Conservation (phyloP, 306 rosid species). For the Cucurbita pepo region DNA sequence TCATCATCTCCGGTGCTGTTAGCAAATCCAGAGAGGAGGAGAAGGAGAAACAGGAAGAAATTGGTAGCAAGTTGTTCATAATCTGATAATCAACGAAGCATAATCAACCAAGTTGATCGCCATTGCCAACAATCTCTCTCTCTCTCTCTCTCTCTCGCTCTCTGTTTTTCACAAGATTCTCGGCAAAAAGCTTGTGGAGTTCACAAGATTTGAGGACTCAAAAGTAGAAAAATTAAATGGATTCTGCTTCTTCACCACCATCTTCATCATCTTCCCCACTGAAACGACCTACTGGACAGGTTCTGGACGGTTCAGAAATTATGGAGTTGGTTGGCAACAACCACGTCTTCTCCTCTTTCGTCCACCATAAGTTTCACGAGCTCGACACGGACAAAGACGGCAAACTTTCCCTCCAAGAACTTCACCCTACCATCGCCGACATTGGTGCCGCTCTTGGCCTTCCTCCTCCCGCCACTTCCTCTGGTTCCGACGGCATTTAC, state of each 20-base stretch:
- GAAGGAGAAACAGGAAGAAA: background rate
- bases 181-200: slow-evolving; percentile 2
- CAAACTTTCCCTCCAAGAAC: slow-evolving; percentile 69
- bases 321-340: slow-evolving; percentile 18
- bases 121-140: background rate
- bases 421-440: slow-evolving; percentile 90
- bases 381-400: slow-evolving; percentile 79
- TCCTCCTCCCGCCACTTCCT: slow-evolving; percentile 65
- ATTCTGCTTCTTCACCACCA: background rate
- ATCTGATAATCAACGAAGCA: background rate
- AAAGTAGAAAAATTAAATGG: slow-evolving; percentile 6
- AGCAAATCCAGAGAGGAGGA: background rate
- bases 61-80: background rate
- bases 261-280: background rate
- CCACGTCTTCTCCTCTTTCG: slow-evolving; percentile 49
- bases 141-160: background rate
- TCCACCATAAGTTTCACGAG: slow-evolving; percentile 72
- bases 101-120: background rate
- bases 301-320: slow-evolving; percentile 76
- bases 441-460: slow-evolving; percentile 93
- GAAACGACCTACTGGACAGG: slow-evolving; percentile 32
- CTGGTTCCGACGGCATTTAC: slow-evolving; percentile 70
- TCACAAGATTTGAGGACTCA: slow-evolving; percentile 42
- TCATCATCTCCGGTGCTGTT: background rate
- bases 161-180: slow-evolving; percentile 26